Evolutionary conservation across 1,284 basidiomycete genomes (phyloP), one percentile per base, ranked within the genome.

Genomic region (Irpex rosettiformis): DNA sequence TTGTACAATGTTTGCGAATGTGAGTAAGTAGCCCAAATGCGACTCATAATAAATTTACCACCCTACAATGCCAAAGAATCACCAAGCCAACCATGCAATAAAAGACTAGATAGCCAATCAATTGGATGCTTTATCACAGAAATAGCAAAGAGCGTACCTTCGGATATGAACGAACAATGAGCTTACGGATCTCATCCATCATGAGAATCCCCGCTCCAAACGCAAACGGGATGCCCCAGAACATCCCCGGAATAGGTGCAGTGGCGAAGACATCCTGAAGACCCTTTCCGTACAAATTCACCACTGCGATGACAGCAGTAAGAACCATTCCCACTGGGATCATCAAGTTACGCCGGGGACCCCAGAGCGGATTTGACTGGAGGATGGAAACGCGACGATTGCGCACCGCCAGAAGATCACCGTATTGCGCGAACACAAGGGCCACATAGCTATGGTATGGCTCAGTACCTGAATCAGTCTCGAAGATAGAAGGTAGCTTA

Each of bases 341-440:
- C 8, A 70, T 62, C 37, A 72, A 52, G 61, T 77, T 77, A 21
- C 56, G 66, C 52, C 77, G 78, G 6, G 81, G 70, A 62, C 80
- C 85, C 65, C 80, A 74, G 53, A 63, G 33, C 11, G 54, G 59
- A 54, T 56, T 64, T 3, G 64, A 63, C 55, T 63, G 58, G 33
- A 63, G 57, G 21, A 64, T 59, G 4, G 58, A 65, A 7, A 59
- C 59, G 33, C 62, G 63, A 18, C 56, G 54, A 52, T 62, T 61
- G 24, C 61, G 60, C 24, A 58, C 57, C 4, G 55, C 24, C 7
- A 60, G 55, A 24, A 67, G 67, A 40, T 64, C 72, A 64, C 77
- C 84, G 77, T 82, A 88, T 73, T 89, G 88, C 79, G 85, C 84
- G 60, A 87, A 76, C 4, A 67, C 66, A 48, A 67, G 65, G 4